phyloP scores from a whole-genome alignment of 179 eudicot genomes.

The Silene vulgaris region DNA sequence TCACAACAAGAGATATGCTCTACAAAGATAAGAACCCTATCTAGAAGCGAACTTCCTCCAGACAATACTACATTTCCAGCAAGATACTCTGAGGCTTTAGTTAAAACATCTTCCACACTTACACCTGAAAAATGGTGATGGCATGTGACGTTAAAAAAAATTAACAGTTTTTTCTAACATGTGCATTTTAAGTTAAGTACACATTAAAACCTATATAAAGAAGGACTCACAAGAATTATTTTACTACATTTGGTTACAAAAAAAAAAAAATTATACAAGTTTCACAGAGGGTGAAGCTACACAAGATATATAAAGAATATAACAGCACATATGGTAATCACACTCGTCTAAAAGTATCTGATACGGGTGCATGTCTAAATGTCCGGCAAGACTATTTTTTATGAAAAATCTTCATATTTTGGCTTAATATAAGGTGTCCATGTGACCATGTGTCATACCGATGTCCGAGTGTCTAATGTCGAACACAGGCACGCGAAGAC shows the following conservation, averaged over 20 bases:
- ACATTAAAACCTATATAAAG: no score
- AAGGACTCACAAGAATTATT: no score
- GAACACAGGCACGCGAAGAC: not conserved
- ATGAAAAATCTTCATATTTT: no score
- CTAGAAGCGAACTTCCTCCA: slow-evolving; percentile 32
- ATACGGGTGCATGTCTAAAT: no score
- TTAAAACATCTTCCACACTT: slow-evolving; percentile 46
- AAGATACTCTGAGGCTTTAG: slow-evolving; percentile 51
- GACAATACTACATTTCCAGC: slow-evolving; percentile 31
- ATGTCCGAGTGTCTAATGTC: no score
- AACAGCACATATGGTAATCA: not conserved
- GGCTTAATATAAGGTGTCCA: no score
- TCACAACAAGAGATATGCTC: slow-evolving; percentile 60
- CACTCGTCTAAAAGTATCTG: no score
- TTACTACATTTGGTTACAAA: no score
- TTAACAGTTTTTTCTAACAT: no score
- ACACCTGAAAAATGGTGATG: slow-evolving; percentile 38
- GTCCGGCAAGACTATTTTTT: no score
- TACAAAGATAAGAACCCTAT: slow-evolving; percentile 34
- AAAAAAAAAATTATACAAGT: not conserved
- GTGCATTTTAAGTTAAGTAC: no score
- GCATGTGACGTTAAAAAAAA: not conserved
- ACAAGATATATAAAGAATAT: not conserved
- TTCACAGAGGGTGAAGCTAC: not conserved
- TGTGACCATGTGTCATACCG: no score